Percentiles rank a stretch among this genome's conserved stretches.
Evolutionary conservation across 164 flowering plant genomes (phyloP).

Genomic region (Vitis amurensis): DNA sequence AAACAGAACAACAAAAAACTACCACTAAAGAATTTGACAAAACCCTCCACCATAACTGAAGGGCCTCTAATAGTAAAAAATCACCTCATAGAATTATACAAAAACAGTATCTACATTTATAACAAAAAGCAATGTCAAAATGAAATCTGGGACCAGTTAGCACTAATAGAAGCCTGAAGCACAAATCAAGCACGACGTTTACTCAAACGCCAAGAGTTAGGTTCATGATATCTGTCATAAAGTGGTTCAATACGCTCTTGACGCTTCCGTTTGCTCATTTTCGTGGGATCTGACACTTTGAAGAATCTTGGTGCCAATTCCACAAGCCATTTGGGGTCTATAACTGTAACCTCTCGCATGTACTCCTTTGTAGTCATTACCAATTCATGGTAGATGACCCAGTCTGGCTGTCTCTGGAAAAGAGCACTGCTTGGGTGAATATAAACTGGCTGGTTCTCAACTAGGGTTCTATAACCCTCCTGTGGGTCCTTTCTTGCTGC

Average conservation of each 20-base stretch:
- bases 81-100: background rate
- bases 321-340: constrained; percentile 91
- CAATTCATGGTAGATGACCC: constrained; percentile 89
- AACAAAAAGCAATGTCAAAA: background rate
- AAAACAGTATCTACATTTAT: background rate
- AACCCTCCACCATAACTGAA: too few relatives aligned
- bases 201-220: constrained; percentile 90
- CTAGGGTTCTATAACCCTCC: constrained; percentile 82
- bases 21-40: too few relatives aligned
- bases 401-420: constrained; percentile 84
- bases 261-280: constrained; percentile 88
- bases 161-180: background rate
- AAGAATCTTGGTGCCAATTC: constrained; percentile 86
- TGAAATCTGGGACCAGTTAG: background rate
- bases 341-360: constrained; percentile 81
- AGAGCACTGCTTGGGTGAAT: constrained; percentile 92
- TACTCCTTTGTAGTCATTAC: constrained; percentile 95
- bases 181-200: constrained; percentile 63
- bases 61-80: too few relatives aligned
- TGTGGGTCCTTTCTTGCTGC: constrained; percentile 86
- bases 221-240: constrained; percentile 86
- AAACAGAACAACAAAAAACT: too few relatives aligned
- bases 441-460: constrained; percentile 87
- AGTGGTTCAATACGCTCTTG: constrained; percentile 89
- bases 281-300: constrained; percentile 83